Conservation (phyloP, 495 filamentous ascomycete genomes). For the Penicillium bialowiezense region DNA sequence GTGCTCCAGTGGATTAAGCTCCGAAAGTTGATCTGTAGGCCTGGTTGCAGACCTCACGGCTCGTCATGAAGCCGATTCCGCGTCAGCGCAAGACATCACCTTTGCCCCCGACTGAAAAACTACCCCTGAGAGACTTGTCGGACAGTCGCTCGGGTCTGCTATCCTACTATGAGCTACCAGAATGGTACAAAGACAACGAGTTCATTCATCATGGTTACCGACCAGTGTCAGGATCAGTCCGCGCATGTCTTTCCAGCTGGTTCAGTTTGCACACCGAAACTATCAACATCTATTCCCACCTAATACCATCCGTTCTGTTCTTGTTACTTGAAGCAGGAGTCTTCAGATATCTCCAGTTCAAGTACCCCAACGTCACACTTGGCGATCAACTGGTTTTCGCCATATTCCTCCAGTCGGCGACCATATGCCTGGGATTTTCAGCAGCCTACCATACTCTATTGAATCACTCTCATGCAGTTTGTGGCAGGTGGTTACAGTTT, state of each 20-base stretch:
- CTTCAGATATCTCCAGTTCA: constrained; percentile 18
- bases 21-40: too few species aligned
- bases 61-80: neutral
- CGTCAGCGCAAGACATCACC: neutral
- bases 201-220: constrained; percentile 30
- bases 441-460: constrained; percentile 28
- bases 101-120: neutral
- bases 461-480: constrained; percentile 25
- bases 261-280: constrained; percentile 34
- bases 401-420: constrained; percentile 26
- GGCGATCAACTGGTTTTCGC: constrained; percentile 23
- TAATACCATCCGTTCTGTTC: constrained; percentile 22
- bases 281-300: constrained; percentile 35
- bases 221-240: constrained; percentile 27
- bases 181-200: constrained; percentile 28
- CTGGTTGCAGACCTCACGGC: too few species aligned
- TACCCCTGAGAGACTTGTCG: neutral
- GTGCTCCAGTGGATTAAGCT: too few species aligned
- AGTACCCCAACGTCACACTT: constrained; percentile 17
- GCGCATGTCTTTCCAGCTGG: constrained; percentile 27
- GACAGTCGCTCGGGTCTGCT: constrained; percentile 12
- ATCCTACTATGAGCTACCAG: constrained; percentile 29
- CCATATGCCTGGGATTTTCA: constrained; percentile 22
- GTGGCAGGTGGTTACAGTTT: constrained; percentile 23
- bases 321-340: constrained; percentile 18